Evolutionary conservation across 2,329 filamentous ascomycete genomes (phyloP).

Genomic region (Amauroascus niger): DNA sequence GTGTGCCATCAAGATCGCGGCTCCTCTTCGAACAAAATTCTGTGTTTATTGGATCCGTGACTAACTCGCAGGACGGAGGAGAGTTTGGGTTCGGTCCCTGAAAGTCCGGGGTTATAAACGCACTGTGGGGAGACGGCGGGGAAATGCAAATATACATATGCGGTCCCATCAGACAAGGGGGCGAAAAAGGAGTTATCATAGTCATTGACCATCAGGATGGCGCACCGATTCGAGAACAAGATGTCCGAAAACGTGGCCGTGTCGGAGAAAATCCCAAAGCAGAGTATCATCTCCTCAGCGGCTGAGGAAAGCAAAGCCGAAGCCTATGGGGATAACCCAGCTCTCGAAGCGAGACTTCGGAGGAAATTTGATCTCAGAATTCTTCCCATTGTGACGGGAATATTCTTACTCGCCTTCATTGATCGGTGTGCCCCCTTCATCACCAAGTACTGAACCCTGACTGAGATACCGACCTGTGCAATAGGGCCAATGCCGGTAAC

Average conservation of each 20-base stretch:
- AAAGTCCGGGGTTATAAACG: neutral
- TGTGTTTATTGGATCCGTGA: no score
- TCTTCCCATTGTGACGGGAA: slow-evolving; percentile 1
- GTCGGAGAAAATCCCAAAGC: slow-evolving; percentile 1
- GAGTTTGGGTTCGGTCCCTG: neutral
- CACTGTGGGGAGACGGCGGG: neutral
- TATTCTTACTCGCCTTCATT: slow-evolving; percentile 10
- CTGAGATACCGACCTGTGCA: neutral
- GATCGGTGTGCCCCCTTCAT: neutral
- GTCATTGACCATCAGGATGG: neutral
- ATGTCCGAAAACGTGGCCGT: neutral
- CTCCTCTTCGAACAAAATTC: no score
- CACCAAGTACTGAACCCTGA: neutral
- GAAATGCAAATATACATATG: neutral
- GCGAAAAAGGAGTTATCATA: neutral
- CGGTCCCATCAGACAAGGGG: neutral
- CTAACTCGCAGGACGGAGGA: neutral
- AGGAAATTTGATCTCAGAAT: slow-evolving; percentile 7
- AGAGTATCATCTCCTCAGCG: neutral
- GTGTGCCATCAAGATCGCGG: neutral
- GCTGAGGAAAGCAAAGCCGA: neutral
- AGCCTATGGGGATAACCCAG: neutral
- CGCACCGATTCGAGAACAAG: neutral
- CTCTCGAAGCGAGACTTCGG: slow-evolving; percentile 1
- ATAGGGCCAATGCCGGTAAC: slow-evolving; percentile 6